Base-by-base conservation (phyloP, 2,329 filamentous ascomycete genomes). In the Parastagonospora avenae region DNA sequence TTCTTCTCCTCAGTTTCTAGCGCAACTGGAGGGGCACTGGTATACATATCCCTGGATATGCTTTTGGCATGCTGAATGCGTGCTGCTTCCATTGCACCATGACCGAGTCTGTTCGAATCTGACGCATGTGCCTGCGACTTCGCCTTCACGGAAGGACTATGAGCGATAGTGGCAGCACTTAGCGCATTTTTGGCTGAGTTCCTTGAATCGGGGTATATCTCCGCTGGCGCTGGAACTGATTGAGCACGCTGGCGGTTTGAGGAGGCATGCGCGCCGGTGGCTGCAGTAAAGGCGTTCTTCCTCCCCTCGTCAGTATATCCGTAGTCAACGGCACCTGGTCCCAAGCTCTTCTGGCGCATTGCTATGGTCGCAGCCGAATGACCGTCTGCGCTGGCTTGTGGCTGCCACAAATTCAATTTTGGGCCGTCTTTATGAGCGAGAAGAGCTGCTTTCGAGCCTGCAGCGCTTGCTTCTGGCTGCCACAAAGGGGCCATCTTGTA, bases 1-100 rank as follows among this genome's bases (percentile, higher is more conserved):
- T 83, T 86, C 70, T 86, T 83, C 64, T 96, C 91, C 35, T 94
- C 87, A 0, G 85, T 76, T 65, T 95, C 90, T 2, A 83, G 77
- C 24, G 84, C 80, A 2, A 95, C 84, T 0, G 87, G 87, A 4
- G 92, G 91, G 30, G 85, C 77, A 1, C 89, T 87, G 0, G 88
- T 91, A 68, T 88, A 96, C 85, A 96, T 89, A 54, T 87, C 85
- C 54, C 86, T 81, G 31, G 83, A 80, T 74, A 91, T 84, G 48
- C 84, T 90, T 32, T 86, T 87, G 1, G 89, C 85, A 45, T 92
- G 84, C 46, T 81, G 79, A 33, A 86, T 80, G 28, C 83, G 76
- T 9, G 89, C 89, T 2, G 81, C 83, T 50, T 87, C 85, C 52
- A 83, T 79, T 1, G 79, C 76, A 4, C 80, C 72, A 1, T 80